A percentile compares a stretch with the other conserved stretches of the same genome.
Evolutionary conservation across 208 protist genomes (phyloP).

Genomic region (Trypanosoma mega): DNA sequence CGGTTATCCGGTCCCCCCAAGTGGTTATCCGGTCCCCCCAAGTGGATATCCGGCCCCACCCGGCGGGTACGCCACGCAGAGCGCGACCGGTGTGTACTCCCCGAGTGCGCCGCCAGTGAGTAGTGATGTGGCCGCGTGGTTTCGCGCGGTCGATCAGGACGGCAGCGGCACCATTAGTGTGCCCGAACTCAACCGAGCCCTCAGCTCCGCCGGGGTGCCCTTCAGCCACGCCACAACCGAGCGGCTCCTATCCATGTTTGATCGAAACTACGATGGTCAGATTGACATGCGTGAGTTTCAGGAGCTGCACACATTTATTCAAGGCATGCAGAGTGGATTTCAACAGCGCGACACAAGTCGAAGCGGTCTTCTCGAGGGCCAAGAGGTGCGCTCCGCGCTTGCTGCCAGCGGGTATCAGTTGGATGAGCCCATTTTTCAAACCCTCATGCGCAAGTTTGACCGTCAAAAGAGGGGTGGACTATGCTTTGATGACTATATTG

Average conservation of each 20-base stretch:
- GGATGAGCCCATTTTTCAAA: conserved; percentile 74
- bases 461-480: conserved; percentile 64
- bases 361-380: conserved; percentile 64
- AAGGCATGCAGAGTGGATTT: conserved; percentile 72
- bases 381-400: conserved; percentile 70
- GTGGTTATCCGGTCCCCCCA: conserved; percentile 7
- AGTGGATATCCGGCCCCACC: neutral
- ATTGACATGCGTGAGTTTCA: conserved; percentile 78
- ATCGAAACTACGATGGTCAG: conserved; percentile 59
- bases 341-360: conserved; percentile 44
- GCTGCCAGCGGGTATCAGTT: conserved; percentile 46
- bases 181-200: conserved; percentile 69
- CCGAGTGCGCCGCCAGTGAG: conserved; percentile 24
- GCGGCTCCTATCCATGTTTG: conserved; percentile 81
- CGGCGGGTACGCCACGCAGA: neutral
- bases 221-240: conserved; percentile 81
- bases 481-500: conserved; percentile 88
- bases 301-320: conserved; percentile 74
- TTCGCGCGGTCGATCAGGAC: conserved; percentile 74
- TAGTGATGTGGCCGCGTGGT: conserved; percentile 68
- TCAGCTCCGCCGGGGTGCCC: conserved; percentile 46
- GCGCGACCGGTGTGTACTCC: conserved; percentile 22
- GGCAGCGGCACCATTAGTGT: conserved; percentile 68
- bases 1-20: no score
- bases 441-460: conserved; percentile 86